Percentiles rank a stretch among this genome's conserved stretches.
These are phyloP conservation scores for Russula vinacea DNA, from an alignment of 768 basidiomycete species.

Conservation along the genomic window DNA sequence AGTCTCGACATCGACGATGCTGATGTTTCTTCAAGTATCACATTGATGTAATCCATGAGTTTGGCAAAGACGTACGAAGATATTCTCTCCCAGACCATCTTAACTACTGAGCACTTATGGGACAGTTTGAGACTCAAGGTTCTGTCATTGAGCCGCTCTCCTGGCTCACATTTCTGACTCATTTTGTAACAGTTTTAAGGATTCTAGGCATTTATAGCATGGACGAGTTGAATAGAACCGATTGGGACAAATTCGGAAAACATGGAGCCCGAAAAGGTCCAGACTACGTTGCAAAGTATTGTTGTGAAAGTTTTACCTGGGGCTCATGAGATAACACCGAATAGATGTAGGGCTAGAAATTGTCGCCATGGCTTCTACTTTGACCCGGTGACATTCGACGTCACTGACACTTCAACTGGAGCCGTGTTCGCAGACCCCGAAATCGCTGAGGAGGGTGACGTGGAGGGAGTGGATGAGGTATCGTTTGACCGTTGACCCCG, in stretches of 20 bases:
- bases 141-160: neutral
- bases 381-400: slow-evolving; percentile 12
- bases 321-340: neutral
- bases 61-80: slow-evolving; percentile 19
- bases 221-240: slow-evolving; percentile 16
- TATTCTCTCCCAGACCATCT: neutral
- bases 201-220: slow-evolving; percentile 16
- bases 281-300: slow-evolving; percentile 12
- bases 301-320: neutral
- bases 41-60: slow-evolving; percentile 22
- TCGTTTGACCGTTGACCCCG: neutral
- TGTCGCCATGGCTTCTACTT: neutral
- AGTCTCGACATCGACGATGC: neutral
- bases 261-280: slow-evolving; percentile 5
- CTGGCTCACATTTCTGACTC: neutral
- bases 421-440: neutral
- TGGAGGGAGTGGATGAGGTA: slow-evolving; percentile 22
- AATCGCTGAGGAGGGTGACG: neutral
- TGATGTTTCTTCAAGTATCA: slow-evolving; percentile 21
- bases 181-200: slow-evolving; percentile 2
- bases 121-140: slow-evolving; percentile 22
- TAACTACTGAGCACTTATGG: neutral
- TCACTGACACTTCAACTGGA: neutral
- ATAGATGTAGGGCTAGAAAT: slow-evolving; percentile 20
- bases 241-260: slow-evolving; percentile 18